A percentile compares a stretch with the other conserved stretches of the same genome.
phyloP scores from a whole-genome alignment of 2,329 filamentous ascomycete genomes.

The Penicillium sp. region DNA sequence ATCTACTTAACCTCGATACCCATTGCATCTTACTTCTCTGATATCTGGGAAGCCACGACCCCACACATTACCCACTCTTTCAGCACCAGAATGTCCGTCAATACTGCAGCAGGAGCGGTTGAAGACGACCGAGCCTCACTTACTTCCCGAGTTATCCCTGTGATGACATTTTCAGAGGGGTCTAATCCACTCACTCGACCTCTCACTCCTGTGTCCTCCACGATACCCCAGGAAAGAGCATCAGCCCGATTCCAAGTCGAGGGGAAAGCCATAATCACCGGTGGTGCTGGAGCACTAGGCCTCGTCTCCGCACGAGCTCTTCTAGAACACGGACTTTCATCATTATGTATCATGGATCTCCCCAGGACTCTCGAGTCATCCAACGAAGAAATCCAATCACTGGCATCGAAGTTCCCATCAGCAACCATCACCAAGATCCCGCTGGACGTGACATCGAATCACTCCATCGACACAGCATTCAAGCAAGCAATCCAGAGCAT shows the following conservation, averaged over 20 bases:
- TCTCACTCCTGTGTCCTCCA: conserved; percentile 10
- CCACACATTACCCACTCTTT: not conserved
- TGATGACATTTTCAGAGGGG: conserved; percentile 21
- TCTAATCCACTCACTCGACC: conserved; percentile 5
- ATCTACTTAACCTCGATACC: not conserved
- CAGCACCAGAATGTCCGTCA: not conserved
- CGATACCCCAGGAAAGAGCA: conserved; percentile 6
- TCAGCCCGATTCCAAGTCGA: conserved; percentile 20
- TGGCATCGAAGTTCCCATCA: conserved; percentile 54
- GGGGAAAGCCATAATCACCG: conserved; percentile 51
- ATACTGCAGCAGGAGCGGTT: not conserved
- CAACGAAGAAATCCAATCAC: conserved; percentile 40
- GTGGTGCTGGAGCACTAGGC: conserved; percentile 63
- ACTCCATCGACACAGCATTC: conserved; percentile 24
- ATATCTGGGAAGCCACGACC: not conserved
- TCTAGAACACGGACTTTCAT: conserved; percentile 63
- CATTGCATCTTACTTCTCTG: not conserved
- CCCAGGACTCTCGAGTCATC: conserved; percentile 38
- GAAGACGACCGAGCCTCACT: conserved; percentile 5
- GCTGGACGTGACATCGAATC: conserved; percentile 59
- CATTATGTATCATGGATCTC: conserved; percentile 61
- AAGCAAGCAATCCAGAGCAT: conserved; percentile 32
- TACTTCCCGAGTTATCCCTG: conserved; percentile 15
- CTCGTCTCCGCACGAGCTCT: conserved; percentile 58
- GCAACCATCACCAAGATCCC: conserved; percentile 49